phyloP scores from a whole-genome alignment of 148 eudicot genomes.

The Chenopodium album region DNA sequence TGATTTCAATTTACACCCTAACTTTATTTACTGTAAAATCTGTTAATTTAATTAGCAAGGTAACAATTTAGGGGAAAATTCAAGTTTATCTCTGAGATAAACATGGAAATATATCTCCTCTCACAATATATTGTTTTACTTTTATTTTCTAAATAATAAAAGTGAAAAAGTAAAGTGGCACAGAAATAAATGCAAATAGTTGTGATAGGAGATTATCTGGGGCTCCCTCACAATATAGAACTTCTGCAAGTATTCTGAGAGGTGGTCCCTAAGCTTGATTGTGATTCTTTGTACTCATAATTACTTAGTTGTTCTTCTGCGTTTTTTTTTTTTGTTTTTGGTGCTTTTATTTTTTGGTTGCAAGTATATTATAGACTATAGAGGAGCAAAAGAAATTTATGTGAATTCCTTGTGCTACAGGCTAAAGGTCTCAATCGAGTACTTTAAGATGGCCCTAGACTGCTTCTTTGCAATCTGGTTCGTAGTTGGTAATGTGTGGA shows the following conservation, averaged over 20 bases:
- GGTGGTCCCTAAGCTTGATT: not conserved
- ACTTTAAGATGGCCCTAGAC: constrained; percentile 87
- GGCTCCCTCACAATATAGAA: too few species aligned
- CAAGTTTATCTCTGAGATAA: too few species aligned
- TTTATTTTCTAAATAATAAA: too few species aligned
- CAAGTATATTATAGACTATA: not conserved
- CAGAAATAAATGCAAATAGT: too few species aligned
- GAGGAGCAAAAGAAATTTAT: not conserved
- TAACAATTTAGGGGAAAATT: not conserved
- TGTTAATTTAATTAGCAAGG: not conserved
- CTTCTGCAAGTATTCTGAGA: not conserved
- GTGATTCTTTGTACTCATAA: constrained; percentile 10
- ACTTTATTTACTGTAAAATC: not conserved
- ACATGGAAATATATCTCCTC: too few species aligned
- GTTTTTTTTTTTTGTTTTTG: not conserved
- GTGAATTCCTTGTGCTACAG: constrained; percentile 43
- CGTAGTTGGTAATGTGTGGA: constrained; percentile 97
- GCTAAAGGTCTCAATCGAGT: constrained; percentile 67
- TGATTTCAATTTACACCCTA: not conserved
- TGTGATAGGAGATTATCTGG: too few species aligned
- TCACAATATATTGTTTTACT: too few species aligned
- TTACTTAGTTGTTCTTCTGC: not conserved
- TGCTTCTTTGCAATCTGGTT: constrained; percentile 99
- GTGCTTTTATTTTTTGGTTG: not conserved
- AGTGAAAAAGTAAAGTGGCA: too few species aligned